These are phyloP conservation scores for Leucosporidium yakuticum DNA, from an alignment of 768 basidiomycete genomes.

Conservation along the genomic window DNA sequence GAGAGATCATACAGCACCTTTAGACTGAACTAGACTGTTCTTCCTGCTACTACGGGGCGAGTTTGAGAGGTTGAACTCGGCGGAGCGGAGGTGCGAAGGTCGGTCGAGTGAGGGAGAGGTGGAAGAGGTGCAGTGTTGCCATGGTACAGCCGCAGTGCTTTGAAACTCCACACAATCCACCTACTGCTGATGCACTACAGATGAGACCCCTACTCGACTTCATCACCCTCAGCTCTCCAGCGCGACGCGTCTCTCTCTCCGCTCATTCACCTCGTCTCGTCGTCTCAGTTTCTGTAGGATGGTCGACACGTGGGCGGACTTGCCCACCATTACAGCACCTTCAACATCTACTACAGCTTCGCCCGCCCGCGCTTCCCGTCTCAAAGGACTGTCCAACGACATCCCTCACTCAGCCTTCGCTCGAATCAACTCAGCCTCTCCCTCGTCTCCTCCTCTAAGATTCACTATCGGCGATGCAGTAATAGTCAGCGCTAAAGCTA, in stretches of 20 bases:
- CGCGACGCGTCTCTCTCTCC: neutral
- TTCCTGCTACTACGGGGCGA: no score
- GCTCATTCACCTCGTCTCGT: neutral
- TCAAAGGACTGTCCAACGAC: constrained; percentile 21
- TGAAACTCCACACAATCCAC: no score
- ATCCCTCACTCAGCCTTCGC: constrained; percentile 17
- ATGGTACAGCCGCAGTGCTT: no score
- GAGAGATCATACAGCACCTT: no score
- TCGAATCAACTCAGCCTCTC: constrained; percentile 6
- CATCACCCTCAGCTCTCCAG: neutral
- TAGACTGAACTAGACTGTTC: no score
- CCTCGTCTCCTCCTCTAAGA: neutral
- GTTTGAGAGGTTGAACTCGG: no score
- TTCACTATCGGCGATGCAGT: constrained; percentile 21
- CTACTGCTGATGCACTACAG: neutral
- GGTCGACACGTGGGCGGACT: neutral
- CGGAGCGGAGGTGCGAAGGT: no score
- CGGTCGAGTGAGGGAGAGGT: no score
- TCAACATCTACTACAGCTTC: constrained; percentile 1
- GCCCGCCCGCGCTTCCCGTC: constrained; percentile 24
- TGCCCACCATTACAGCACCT: neutral
- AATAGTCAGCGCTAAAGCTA: constrained; percentile 7
- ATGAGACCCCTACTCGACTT: neutral
- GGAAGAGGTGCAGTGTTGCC: no score
- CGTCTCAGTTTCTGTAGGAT: neutral